phyloP scores from a whole-genome alignment of 805 yeast species.

The Clavispora carvajalis region DNA sequence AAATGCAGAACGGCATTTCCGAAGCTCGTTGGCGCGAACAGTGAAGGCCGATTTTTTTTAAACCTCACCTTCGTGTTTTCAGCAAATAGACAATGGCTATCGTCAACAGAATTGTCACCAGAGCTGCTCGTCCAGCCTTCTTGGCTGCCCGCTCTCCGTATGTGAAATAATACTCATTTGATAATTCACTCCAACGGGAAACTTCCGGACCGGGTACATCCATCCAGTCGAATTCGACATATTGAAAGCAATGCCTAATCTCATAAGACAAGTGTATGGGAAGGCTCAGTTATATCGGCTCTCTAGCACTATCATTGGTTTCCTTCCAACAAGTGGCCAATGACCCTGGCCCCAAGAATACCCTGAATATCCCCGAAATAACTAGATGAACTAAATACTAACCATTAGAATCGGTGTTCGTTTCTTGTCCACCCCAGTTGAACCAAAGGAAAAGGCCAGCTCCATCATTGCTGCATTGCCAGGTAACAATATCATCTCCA shows the following conservation, averaged over 20 bases:
- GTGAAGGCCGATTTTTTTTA: constrained; percentile 2
- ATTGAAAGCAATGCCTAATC: too few relatives aligned
- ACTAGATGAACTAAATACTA: constrained; percentile 19
- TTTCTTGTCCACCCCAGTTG: constrained; percentile 62
- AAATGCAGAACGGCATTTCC: constrained; percentile 8
- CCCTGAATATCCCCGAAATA: not conserved
- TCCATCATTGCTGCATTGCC: constrained; percentile 90
- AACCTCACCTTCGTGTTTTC: constrained; percentile 1
- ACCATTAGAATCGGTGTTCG: constrained; percentile 54
- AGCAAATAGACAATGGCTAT: constrained; percentile 28
- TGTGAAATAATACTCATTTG: constrained; percentile 14
- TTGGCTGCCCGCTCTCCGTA: constrained; percentile 42
- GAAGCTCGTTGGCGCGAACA: constrained; percentile 12
- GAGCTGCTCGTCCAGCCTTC: constrained; percentile 38
- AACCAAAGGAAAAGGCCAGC: constrained; percentile 87
- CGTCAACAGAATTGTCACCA: constrained; percentile 40
- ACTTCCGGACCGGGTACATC: not conserved
- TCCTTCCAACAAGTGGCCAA: too few relatives aligned
- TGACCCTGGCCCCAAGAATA: too few relatives aligned
- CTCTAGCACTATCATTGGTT: too few relatives aligned
- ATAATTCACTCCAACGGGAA: not conserved
- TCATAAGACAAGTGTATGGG: too few relatives aligned
- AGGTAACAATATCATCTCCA: constrained; percentile 80
- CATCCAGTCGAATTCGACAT: not conserved
- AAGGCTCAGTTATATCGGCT: too few relatives aligned